Percentiles rank a stretch among this genome's conserved stretches.
phyloP scores from a whole-genome alignment of 208 protist genomes.

The Leishmania turanica region DNA sequence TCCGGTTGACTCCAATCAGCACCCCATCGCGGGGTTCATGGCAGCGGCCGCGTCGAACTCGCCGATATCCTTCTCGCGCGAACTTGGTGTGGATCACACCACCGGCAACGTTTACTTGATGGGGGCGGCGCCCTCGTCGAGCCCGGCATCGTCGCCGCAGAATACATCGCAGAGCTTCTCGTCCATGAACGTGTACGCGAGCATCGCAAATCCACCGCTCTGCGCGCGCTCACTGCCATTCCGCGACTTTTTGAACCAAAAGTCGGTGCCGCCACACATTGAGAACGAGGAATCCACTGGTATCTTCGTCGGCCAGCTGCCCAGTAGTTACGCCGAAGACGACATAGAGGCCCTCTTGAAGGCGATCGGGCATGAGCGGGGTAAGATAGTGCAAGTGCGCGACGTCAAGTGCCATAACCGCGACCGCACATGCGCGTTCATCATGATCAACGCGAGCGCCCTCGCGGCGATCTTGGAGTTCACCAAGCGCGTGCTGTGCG shows the following conservation, averaged over 20 bases:
- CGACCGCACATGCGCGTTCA: constrained; percentile 86
- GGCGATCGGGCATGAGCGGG: constrained; percentile 56
- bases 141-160: constrained; percentile 24
- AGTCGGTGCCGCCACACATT: constrained; percentile 34
- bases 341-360: constrained; percentile 74
- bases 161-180: constrained; percentile 19
- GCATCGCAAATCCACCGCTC: constrained; percentile 41
- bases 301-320: constrained; percentile 84
- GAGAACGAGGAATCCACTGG: constrained; percentile 55
- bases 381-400: constrained; percentile 58
- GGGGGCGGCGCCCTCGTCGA: not conserved
- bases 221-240: constrained; percentile 54
- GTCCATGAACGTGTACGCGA: constrained; percentile 53
- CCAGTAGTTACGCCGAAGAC: constrained; percentile 71
- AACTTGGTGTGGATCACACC: constrained; percentile 4
- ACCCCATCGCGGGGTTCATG: not conserved
- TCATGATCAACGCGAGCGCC: constrained; percentile 71
- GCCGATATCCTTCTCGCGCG: constrained; percentile 18
- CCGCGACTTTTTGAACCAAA: constrained; percentile 49
- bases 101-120: not conserved
- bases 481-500: constrained; percentile 79
- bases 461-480: constrained; percentile 55
- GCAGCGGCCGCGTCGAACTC: constrained; percentile 3
- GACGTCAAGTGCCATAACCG: constrained; percentile 84
- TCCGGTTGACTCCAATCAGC: not conserved